These are phyloP conservation scores for Corrigiola litoralis DNA, from an alignment of 179 eudicot genomes.

Conservation along the genomic window DNA sequence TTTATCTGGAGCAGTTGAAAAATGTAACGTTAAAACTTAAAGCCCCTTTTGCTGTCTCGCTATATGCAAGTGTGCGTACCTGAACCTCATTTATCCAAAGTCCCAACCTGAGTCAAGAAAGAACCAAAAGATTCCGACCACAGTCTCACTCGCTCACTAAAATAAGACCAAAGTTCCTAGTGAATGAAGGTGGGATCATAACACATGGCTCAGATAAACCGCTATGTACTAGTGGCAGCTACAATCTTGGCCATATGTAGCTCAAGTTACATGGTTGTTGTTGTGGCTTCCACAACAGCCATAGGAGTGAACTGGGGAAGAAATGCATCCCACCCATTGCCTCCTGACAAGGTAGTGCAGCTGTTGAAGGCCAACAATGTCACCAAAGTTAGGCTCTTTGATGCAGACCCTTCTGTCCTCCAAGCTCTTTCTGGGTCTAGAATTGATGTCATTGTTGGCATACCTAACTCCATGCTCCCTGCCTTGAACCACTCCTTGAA, in stretches of 20 bases:
- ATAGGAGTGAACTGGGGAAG: conserved; percentile 91
- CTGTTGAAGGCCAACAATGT: conserved; percentile 65
- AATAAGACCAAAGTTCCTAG: not conserved
- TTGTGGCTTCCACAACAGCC: not conserved
- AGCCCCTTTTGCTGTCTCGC: no score
- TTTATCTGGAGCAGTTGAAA: no score
- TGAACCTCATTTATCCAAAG: no score
- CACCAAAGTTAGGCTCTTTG: conserved; percentile 58
- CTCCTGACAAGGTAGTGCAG: conserved; percentile 58
- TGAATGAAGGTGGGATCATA: not conserved
- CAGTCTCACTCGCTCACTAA: not conserved
- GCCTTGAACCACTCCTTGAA: conserved; percentile 56
- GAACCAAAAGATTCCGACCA: not conserved
- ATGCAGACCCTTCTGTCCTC: conserved; percentile 59
- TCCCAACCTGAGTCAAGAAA: no score
- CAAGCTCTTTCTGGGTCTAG: conserved; percentile 56
- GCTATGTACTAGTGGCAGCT: no score
- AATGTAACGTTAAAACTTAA: no score
- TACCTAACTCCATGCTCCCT: conserved; percentile 74
- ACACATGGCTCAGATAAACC: not conserved
- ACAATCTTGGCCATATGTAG: no score
- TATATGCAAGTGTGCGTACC: no score
- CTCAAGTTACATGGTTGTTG: no score
- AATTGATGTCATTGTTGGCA: conserved; percentile 57
- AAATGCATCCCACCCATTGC: conserved; percentile 71